phyloP scores from a whole-genome alignment of 306 rosid genomes.

The Myrica gale region DNA sequence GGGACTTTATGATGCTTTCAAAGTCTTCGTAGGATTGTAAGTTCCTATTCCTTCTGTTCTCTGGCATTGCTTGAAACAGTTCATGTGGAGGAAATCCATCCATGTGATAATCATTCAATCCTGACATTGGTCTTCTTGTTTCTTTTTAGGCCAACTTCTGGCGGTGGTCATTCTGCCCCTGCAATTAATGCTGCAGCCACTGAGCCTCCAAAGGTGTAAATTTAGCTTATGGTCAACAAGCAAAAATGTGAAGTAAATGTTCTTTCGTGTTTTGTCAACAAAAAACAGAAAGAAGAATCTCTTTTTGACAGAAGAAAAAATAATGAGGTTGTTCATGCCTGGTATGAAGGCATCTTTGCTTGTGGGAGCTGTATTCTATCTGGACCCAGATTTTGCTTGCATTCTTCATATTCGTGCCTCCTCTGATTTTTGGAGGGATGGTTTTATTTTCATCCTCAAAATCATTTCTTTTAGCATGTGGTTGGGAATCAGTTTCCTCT shows the following conservation, averaged over 20 bases:
- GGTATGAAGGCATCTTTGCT: neutral
- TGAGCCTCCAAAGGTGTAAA: conserved; percentile 22
- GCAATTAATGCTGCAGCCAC: conserved; percentile 6
- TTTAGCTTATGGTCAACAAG: conserved; percentile 10
- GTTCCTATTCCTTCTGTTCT: conserved; percentile 26
- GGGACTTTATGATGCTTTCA: conserved; percentile 65
- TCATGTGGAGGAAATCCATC: neutral
- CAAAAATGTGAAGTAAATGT: conserved; percentile 6
- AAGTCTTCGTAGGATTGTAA: conserved; percentile 76
- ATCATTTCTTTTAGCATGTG: too few species aligned
- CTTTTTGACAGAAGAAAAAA: conserved; percentile 25
- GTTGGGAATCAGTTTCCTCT: conserved; percentile 1
- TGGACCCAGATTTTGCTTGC: conserved; percentile 1
- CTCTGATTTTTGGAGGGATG: neutral
- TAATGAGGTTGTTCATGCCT: conserved; percentile 22
- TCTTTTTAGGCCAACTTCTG: conserved; percentile 64
- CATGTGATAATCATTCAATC: neutral
- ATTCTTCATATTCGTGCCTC: neutral
- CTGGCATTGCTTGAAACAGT: neutral
- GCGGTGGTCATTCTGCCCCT: conserved; percentile 45
- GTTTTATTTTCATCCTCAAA: conserved; percentile 26
- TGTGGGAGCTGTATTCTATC: neutral
- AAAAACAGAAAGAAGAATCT: neutral
- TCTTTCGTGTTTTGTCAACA: neutral
- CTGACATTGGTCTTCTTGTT: neutral